These are phyloP conservation scores for Mitragyna speciosa DNA, from an alignment of 257 asterid genomes.

Conservation along the genomic window DNA sequence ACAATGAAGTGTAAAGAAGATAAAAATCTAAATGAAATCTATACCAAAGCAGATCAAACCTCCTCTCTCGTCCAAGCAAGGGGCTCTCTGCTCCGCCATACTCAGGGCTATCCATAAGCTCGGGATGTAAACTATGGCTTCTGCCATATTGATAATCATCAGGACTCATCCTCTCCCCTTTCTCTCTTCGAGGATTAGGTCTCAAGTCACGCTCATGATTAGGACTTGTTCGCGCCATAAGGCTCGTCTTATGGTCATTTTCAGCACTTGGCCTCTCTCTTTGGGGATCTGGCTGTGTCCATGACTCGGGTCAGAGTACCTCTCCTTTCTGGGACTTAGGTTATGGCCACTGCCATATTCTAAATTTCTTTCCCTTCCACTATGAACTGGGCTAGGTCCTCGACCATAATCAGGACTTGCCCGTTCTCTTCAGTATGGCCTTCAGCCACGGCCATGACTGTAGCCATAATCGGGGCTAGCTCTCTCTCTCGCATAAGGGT, in stretches of 20 bases:
- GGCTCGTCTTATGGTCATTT: constrained; percentile 27
- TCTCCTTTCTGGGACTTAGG: constrained; percentile 46
- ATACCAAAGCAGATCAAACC: constrained; percentile 30
- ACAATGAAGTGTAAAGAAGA: background rate
- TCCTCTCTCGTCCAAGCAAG: constrained; percentile 38
- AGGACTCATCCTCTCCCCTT: constrained; percentile 36
- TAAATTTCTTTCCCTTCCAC: constrained; percentile 41
- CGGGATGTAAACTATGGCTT: constrained; percentile 33
- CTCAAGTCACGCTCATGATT: constrained; percentile 35
- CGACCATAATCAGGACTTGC: constrained; percentile 63
- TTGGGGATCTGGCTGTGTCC: constrained; percentile 40
- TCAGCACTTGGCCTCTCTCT: constrained; percentile 39
- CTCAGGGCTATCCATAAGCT: constrained; percentile 37
- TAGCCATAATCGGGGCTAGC: constrained; percentile 77
- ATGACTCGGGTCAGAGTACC: constrained; percentile 31
- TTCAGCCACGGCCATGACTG: constrained; percentile 46
- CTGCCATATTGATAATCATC: constrained; percentile 39
- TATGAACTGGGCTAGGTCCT: constrained; percentile 40
- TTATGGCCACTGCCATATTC: constrained; percentile 33
- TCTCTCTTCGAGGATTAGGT: constrained; percentile 46
- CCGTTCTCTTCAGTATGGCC: constrained; percentile 53
- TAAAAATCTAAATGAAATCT: background rate
- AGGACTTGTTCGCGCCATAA: constrained; percentile 38
- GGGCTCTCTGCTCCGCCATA: constrained; percentile 54
- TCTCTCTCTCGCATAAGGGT: constrained; percentile 64